Conservation (phyloP, 225 moss, liverwort and hornwort species). For the Sphagnum tenellum region DNA sequence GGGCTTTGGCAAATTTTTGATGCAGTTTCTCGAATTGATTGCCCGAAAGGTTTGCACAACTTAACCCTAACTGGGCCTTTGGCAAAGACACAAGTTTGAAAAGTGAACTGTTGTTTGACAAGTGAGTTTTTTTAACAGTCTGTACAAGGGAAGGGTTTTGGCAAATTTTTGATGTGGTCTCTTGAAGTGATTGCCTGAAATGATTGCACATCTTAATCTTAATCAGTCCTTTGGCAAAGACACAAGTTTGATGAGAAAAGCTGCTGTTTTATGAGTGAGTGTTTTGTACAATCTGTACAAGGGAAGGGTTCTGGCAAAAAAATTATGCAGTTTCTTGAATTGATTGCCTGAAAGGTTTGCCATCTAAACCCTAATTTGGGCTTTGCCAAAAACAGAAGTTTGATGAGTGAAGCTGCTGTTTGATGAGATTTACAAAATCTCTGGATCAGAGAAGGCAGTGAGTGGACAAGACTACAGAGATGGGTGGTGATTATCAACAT, state of each 20-base stretch:
- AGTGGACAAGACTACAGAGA: too few relatives aligned
- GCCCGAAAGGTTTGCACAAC: slow-evolving; percentile 58
- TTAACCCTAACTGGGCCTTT: background rate
- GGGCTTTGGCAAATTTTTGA: slow-evolving; percentile 92
- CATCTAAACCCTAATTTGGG: background rate
- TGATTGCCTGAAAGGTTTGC: slow-evolving; percentile 77
- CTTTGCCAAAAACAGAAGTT: background rate
- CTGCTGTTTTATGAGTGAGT: too few relatives aligned
- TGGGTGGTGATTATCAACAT: too few relatives aligned
- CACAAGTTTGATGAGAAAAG: background rate
- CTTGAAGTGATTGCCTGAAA: slow-evolving; percentile 82
- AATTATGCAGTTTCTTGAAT: slow-evolving; percentile 82
- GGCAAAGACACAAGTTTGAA: background rate
- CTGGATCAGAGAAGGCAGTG: background rate
- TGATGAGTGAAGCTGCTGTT: background rate
- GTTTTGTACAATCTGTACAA: slow-evolving; percentile 62
- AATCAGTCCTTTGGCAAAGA: background rate
- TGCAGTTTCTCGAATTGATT: slow-evolving; percentile 83
- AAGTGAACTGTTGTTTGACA: background rate
- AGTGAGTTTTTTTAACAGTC: slow-evolving; percentile 32
- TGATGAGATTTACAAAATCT: too few relatives aligned
- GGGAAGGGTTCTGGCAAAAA: slow-evolving; percentile 88
- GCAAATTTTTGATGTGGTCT: slow-evolving; percentile 91
- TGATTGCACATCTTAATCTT: slow-evolving; percentile 15
- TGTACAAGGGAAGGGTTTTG: slow-evolving; percentile 80